A percentile compares a stretch with the other conserved stretches of the same genome.
Conservation (phyloP, 2,329 filamentous ascomycete genomes). For the Aspergillus sp. region DNA sequence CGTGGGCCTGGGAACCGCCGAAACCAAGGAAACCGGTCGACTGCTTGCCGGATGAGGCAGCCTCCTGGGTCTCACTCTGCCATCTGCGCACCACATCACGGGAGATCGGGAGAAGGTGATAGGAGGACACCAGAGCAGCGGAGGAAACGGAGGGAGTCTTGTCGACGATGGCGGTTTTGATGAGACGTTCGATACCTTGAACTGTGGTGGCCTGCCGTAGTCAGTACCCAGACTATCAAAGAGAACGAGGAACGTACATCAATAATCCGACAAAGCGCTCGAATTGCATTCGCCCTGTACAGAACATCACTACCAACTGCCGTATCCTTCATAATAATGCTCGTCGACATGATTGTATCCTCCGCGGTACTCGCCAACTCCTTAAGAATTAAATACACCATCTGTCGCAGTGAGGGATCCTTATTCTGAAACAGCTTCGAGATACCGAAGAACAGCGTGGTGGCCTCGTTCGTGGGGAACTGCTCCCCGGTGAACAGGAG, state of each 20-base stretch:
- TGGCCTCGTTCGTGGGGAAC: conserved; percentile 95
- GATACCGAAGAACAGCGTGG: conserved; percentile 96
- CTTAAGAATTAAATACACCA: conserved; percentile 98
- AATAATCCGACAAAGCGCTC: conserved; percentile 92
- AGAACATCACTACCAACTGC: conserved; percentile 90
- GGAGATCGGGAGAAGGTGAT: conserved; percentile 93
- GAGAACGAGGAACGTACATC: conserved; percentile 56
- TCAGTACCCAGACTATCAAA: conserved; percentile 9
- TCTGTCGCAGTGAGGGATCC: conserved; percentile 93
- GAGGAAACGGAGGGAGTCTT: conserved; percentile 97
- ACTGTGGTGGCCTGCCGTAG: conserved; percentile 72
- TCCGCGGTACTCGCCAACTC: conserved; percentile 91
- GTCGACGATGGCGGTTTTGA: conserved; percentile 99
- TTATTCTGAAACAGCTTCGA: conserved; percentile 99
- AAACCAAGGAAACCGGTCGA: conserved; percentile 89
- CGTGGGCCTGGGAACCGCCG: conserved; percentile 65
- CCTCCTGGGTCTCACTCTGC: conserved; percentile 98
- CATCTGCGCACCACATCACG: conserved; percentile 92
- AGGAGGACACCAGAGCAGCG: conserved; percentile 90
- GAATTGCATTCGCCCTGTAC: conserved; percentile 91
- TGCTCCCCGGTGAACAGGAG: conserved; percentile 94
- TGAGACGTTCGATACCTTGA: conserved; percentile 93
- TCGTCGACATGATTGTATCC: conserved; percentile 99
- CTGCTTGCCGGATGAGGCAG: conserved; percentile 82
- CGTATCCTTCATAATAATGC: conserved; percentile 99